Conservation (phyloP, 225 moss, liverwort and hornwort species). For the Pseudisothecium myosuroides region DNA sequence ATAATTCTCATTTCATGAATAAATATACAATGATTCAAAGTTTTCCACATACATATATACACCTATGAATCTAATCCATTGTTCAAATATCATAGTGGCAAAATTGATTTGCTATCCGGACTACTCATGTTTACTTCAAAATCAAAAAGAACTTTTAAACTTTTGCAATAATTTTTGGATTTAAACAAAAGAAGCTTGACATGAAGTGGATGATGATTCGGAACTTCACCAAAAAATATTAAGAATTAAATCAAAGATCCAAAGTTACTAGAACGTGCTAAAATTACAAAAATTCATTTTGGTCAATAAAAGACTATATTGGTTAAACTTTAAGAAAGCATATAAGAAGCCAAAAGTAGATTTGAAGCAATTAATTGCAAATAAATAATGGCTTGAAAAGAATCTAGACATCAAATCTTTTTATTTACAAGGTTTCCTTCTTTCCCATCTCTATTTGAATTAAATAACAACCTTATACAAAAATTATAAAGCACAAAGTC, state of each 20-base stretch:
- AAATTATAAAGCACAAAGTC: not conserved
- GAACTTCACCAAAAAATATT: not conserved
- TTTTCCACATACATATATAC: fast-evolving
- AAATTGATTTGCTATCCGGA: not conserved
- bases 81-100: fast-evolving
- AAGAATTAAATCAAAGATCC: not conserved
- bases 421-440: too few species aligned
- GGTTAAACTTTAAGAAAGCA: fast-evolving
- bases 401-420: not conserved
- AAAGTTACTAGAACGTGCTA: not conserved
- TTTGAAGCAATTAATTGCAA: not conserved
- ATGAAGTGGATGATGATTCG: not conserved
- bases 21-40: not conserved
- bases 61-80: not conserved
- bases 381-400: too few species aligned
- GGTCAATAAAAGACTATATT: not conserved
- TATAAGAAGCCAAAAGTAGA: fast-evolving
- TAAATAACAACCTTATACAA: not conserved
- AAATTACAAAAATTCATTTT: not conserved
- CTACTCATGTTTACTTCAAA: fast-evolving
- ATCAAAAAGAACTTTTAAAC: too few species aligned
- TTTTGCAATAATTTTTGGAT: not conserved
- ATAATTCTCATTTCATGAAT: not conserved
- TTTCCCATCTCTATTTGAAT: not conserved
- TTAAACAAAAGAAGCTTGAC: not conserved